Evolutionary conservation across 2,329 filamentous ascomycete genomes (phyloP), one percentile per base, ranked within the genome.

Genomic region (Trichoderma atrobrunneum): DNA sequence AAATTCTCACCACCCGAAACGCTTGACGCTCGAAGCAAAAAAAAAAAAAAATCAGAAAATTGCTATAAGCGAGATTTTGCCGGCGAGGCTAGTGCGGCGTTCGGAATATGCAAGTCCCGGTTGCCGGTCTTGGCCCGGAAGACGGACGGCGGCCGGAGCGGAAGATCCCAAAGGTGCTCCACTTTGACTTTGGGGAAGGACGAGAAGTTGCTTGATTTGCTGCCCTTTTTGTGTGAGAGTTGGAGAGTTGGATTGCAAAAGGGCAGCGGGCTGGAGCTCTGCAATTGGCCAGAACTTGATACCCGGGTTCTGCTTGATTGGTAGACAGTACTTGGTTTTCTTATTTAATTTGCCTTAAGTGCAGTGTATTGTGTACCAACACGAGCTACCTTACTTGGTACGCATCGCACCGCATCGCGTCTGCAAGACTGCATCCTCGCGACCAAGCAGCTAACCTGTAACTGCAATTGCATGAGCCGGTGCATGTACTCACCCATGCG

Each of bases 51-150:
- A 18, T 14, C 26, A 65, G 71, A 78, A 74, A 76, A 79, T 76
- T 77, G 74, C 74, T 75, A 32, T 36, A 60, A 59, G 57, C 64
- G 30, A 70, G 75, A 76, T 75, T 70, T 78, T 79, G 79, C 73
- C 78, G 59, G 48, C 24, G 26, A 54, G 12, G 34, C 68, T 70
- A 70, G 71, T 39, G 69, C 78, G 79, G 77, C 73, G 74, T 72
- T 78, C 80, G 80, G 80, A 80, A 78, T 78, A 79, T 79, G 79
- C 77, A 79, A 76, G 75, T 75, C 78, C 79, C 80, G 56, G 71
- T 65, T 60, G 60, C 60, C 66, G 66, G 67, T 72, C 66, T 68
- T 72, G 70, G 79, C 71, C 16, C 74, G 73, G 74, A 74, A 73
- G 57, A 68, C 63, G 74, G 62, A 67, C 68, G 61, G 48, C 62